Evolutionary conservation across 2,329 filamentous ascomycete genomes (phyloP).

Genomic region (Penicillium verrucosum): DNA sequence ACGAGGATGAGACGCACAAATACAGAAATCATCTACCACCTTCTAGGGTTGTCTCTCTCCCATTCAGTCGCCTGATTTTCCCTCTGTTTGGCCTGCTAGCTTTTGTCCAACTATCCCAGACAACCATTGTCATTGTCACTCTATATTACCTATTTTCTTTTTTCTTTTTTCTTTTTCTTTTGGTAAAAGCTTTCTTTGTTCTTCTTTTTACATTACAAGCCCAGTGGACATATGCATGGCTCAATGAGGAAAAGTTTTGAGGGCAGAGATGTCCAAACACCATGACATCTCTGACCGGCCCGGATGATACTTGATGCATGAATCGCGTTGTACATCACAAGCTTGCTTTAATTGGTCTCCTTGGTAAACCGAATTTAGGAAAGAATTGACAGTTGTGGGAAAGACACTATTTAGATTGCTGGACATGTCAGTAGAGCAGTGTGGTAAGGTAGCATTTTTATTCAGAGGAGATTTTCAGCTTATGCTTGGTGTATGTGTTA

Average conservation of each 20-base stretch:
- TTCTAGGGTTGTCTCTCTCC: neutral
- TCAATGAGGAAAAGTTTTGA: neutral
- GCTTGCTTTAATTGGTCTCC: neutral
- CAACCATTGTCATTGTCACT: neutral
- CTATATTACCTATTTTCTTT: neutral
- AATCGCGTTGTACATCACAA: slow-evolving; percentile 8
- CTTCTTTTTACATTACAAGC: neutral
- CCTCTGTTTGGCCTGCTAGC: neutral
- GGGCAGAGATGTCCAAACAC: neutral
- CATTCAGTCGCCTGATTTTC: neutral
- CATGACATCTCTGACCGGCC: neutral
- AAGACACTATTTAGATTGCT: neutral
- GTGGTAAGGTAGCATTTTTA: neutral
- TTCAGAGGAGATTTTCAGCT: no score
- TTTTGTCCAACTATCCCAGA: neutral
- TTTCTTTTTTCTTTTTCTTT: neutral
- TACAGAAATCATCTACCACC: neutral
- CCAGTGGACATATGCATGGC: neutral
- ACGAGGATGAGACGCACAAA: slow-evolving; percentile 23
- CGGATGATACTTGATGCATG: slow-evolving; percentile 1
- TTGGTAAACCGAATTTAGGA: neutral
- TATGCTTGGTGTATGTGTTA: neutral
- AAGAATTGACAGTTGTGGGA: neutral
- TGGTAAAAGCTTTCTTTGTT: neutral
- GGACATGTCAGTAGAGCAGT: neutral